Base-by-base conservation (phyloP, 2,329 filamentous ascomycete genomes). In the Pseudocercospora musae region DNA sequence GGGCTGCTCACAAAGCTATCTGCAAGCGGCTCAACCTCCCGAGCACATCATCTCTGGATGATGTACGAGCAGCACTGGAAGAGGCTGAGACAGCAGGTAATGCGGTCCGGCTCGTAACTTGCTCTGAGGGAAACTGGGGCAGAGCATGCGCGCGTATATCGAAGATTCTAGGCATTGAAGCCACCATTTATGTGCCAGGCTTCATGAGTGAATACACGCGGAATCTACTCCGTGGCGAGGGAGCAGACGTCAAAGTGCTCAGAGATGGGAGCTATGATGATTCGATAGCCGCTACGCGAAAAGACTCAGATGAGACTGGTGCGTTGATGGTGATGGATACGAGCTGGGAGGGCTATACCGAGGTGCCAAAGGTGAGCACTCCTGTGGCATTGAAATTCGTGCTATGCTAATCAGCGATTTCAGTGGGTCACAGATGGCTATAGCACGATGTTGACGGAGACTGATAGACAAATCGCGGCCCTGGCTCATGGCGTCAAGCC, bases 381-480 rank as follows among this genome's bases (percentile, higher is more conserved):
- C 49, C 11, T 20, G 8, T n/a, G 10, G 5, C 11, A n/a, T 15
- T 15, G n/a, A 13, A 37, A 37, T 37, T 40, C 50, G 23, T 25
- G 31, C 20, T 25, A 21, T 27, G 21, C 56, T 62, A 44, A 62
- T 33, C 8, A 23, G 40, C 11, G 2, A n/a, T 9, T 11, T 23
- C 37, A 84, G 74, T 92, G 88, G 86, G 89, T 93, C 21, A 88
- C 92, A 0, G 86, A 94, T 63, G 91, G 91, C 0, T 95, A 94
- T 69, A 81, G 80, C 4, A 92, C 89, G 0, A 88, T 93, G 83
- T 78, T 93, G 64, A 73, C 76, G 2, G 91, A 95, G 71, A 78
- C 85, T 0, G 88, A 92, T 55, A 72, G 79, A 20, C 89, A 93
- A 70, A 71, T 88, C 9, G 71, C 79, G 0, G 74, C 76, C 0